Conservation (phyloP, 2,329 filamentous ascomycete genomes). For the Neocatenulostroma microsporum region DNA sequence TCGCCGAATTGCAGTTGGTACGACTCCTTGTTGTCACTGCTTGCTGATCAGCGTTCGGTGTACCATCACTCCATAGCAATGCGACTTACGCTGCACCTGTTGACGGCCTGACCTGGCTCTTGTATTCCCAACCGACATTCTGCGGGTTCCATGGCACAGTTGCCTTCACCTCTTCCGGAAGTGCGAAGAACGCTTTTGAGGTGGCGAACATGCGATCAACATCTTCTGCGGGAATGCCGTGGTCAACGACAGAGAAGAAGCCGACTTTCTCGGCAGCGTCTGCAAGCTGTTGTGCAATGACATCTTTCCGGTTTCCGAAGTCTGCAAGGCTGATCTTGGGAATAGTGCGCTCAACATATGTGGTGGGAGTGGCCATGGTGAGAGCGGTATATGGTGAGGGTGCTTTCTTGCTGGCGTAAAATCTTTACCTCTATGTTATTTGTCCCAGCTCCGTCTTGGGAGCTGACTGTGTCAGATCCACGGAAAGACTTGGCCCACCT, state of each 20-base stretch:
- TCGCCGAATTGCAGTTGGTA: constrained; percentile 55
- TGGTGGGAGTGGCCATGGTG: too few species aligned
- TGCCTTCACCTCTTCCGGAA: constrained; percentile 46
- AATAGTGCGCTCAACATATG: constrained; percentile 38
- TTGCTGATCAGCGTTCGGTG: too few species aligned
- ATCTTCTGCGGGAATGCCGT: constrained; percentile 43
- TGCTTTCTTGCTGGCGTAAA: too few species aligned
- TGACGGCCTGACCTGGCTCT: constrained; percentile 50
- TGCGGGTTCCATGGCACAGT: constrained; percentile 47
- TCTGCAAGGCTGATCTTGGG: constrained; percentile 48
- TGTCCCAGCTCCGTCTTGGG: too few species aligned
- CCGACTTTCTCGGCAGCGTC: constrained; percentile 50
- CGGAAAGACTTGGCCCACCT: too few species aligned
- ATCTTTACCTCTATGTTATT: too few species aligned
- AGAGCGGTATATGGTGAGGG: too few species aligned
- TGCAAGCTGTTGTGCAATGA: constrained; percentile 46
- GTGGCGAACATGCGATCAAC: constrained; percentile 46
- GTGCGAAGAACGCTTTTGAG: constrained; percentile 48
- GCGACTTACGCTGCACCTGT: constrained; percentile 49
- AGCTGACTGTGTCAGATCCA: too few species aligned
- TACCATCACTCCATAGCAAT: too few species aligned
- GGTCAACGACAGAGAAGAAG: constrained; percentile 52
- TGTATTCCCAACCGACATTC: constrained; percentile 56
- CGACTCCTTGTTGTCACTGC: constrained; percentile 55
- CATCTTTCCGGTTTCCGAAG: constrained; percentile 46